These are phyloP conservation scores for Moricandia arvensis DNA, from an alignment of 345 rosid species.

Conservation along the genomic window DNA sequence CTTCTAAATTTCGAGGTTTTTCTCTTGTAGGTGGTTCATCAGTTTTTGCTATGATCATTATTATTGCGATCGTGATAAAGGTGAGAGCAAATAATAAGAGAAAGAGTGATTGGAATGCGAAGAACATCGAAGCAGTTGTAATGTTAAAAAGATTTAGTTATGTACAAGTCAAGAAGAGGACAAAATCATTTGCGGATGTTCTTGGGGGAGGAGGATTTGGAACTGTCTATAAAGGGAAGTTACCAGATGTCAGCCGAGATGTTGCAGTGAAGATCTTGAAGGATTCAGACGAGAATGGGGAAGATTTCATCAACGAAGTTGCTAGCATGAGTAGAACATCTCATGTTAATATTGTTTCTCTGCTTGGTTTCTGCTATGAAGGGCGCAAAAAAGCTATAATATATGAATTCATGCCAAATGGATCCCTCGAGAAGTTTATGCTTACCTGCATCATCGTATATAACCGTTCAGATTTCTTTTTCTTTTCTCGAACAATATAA, in stretches of 20 bases:
- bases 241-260: constrained; percentile 18
- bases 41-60: neutral
- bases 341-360: constrained; percentile 47
- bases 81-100: neutral
- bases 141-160: constrained; percentile 31
- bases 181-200: constrained; percentile 35
- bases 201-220: constrained; percentile 42
- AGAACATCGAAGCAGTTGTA: constrained; percentile 15
- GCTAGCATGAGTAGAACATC: constrained; percentile 44
- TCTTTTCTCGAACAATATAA: too few species aligned
- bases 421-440: constrained; percentile 50
- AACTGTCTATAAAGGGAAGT: constrained; percentile 30
- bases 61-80: constrained; percentile 8
- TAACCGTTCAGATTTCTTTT: too few species aligned
- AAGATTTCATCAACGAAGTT: constrained; percentile 42
- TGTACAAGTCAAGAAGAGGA: constrained; percentile 39
- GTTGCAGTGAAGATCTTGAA: constrained; percentile 42
- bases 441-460: too few species aligned
- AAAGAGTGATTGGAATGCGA: constrained; percentile 12
- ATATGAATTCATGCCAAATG: constrained; percentile 39
- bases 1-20: neutral
- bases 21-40: constrained; percentile 21
- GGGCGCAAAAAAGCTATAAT: constrained; percentile 39
- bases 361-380: constrained; percentile 50
- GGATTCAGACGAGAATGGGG: constrained; percentile 29